Evolutionary conservation across 2,329 filamentous ascomycete genomes (phyloP).

Genomic region (Fusarium albosuccineum): DNA sequence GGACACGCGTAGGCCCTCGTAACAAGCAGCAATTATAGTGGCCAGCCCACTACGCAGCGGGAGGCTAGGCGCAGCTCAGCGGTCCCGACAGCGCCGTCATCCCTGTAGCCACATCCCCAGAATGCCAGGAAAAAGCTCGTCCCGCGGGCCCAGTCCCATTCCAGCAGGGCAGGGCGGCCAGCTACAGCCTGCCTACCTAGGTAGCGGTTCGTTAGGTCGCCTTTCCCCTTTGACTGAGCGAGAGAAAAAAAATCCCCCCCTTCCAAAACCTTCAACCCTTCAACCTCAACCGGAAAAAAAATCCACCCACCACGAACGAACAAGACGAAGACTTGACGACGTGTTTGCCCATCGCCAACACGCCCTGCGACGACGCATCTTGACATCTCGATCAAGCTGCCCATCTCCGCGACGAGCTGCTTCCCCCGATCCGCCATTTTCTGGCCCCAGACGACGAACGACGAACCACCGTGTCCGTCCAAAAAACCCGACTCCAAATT

Average conservation of each 20-base stretch:
- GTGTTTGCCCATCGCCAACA: slow-evolving; percentile 46
- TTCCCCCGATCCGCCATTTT: slow-evolving; percentile 33
- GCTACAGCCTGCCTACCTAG: background rate
- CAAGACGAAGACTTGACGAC: slow-evolving; percentile 39
- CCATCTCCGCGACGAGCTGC: slow-evolving; percentile 33
- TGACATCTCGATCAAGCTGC: slow-evolving; percentile 35
- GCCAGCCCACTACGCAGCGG: slow-evolving; percentile 12
- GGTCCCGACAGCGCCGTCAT: slow-evolving; percentile 25
- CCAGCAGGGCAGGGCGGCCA: slow-evolving; percentile 19
- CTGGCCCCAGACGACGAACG: slow-evolving; percentile 39
- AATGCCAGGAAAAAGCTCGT: slow-evolving; percentile 16
- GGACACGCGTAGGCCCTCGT: background rate
- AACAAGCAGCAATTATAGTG: slow-evolving; percentile 24
- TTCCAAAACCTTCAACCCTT: slow-evolving; percentile 46
- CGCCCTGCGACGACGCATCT: slow-evolving; percentile 38
- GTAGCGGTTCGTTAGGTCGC: background rate
- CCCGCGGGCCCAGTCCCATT: slow-evolving; percentile 30
- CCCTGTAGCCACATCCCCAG: slow-evolving; percentile 32
- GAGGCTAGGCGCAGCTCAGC: slow-evolving; percentile 27
- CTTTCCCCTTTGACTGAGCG: slow-evolving; percentile 5
- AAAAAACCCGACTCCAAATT: slow-evolving; percentile 40
- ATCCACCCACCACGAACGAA: slow-evolving; percentile 35
- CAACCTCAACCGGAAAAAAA: slow-evolving; percentile 41
- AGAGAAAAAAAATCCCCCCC: slow-evolving; percentile 39
- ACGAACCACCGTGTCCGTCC: slow-evolving; percentile 43